These are phyloP conservation scores for Nemania sp. DNA, from an alignment of 2,329 filamentous ascomycete genomes.

Conservation along the genomic window DNA sequence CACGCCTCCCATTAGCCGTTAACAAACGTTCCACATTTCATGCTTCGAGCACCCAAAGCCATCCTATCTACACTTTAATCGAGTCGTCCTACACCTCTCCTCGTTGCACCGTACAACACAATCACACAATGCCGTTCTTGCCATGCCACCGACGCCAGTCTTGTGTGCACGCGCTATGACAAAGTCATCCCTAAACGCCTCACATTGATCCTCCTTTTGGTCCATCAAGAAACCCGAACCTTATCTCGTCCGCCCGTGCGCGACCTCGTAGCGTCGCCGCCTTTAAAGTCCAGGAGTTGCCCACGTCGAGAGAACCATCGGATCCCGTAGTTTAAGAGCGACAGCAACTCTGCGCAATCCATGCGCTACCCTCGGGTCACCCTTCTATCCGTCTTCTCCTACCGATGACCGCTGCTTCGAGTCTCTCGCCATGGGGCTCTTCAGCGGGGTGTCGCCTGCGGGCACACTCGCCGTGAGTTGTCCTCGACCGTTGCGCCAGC, in stretches of 20 bases:
- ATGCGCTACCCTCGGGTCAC: slow-evolving; percentile 30
- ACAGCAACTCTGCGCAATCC: slow-evolving; percentile 17
- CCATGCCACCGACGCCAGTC: not conserved
- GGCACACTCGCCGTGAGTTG: slow-evolving; percentile 52
- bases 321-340: not conserved
- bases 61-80: not conserved
- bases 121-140: not conserved
- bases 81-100: too few relatives aligned
- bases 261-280: not conserved
- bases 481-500: too few relatives aligned
- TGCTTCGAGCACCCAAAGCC: not conserved
- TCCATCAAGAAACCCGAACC: not conserved
- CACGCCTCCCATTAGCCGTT: not conserved
- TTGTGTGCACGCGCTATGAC: not conserved
- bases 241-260: not conserved
- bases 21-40: too few relatives aligned
- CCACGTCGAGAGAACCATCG: not conserved
- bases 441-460: slow-evolving; percentile 75
- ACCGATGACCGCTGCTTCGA: slow-evolving; percentile 52
- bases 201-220: too few relatives aligned
- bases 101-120: not conserved
- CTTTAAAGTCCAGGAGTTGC: not conserved
- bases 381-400: slow-evolving; percentile 32
- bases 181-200: too few relatives aligned
- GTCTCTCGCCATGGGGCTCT: slow-evolving; percentile 64